Conservation (phyloP, 192 early-diverging fungal species). For the Oehlia diaphana region DNA sequence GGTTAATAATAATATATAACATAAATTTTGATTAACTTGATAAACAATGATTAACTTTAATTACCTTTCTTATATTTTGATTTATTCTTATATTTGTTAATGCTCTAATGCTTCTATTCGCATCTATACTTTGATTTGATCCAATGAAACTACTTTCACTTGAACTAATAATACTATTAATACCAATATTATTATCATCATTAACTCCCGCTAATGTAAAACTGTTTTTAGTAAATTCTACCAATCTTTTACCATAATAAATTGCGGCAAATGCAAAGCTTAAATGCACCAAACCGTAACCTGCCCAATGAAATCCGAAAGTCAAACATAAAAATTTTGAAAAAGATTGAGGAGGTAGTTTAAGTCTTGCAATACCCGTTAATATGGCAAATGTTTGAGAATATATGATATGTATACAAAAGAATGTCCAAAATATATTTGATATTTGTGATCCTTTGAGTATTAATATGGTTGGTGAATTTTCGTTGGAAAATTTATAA, state of each 20-base stretch:
- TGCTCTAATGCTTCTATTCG: too few relatives aligned
- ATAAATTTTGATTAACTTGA: too few relatives aligned
- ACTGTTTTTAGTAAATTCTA: background rate
- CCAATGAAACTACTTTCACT: background rate
- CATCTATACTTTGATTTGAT: too few relatives aligned
- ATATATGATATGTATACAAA: background rate
- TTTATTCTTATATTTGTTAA: background rate
- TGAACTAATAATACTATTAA: too few relatives aligned
- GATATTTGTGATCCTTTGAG: background rate
- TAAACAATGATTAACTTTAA: background rate
- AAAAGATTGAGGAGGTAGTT: background rate
- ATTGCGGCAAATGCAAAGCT: background rate
- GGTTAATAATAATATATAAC: too few relatives aligned
- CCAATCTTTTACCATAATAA: background rate
- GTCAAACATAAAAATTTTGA: background rate
- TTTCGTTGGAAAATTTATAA: background rate
- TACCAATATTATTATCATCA: background rate
- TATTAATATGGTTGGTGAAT: background rate
- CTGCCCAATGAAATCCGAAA: background rate
- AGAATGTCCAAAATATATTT: background rate
- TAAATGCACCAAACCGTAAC: background rate
- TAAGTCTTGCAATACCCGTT: background rate
- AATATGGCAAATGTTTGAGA: background rate
- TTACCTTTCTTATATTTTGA: background rate
- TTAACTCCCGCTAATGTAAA: background rate